phyloP scores from a whole-genome alignment of 1,139 yeast species.

The Yamadazyma diospyri region DNA sequence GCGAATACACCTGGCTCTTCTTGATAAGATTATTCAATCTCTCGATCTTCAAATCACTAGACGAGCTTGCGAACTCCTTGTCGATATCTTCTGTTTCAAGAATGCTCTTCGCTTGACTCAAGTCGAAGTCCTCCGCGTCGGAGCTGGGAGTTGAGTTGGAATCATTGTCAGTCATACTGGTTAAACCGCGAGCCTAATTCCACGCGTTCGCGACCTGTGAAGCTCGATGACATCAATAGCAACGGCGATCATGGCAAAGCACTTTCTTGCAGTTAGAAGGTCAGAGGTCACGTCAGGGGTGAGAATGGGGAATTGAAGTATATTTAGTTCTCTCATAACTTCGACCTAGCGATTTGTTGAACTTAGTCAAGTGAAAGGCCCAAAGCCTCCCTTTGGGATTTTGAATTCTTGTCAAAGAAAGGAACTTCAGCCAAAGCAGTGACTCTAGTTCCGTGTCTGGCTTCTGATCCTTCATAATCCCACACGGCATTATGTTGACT shows the following conservation, averaged over 20 bases:
- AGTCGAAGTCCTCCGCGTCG: conserved; percentile 4
- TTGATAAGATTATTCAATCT: conserved; percentile 70
- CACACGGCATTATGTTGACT: conserved; percentile 48
- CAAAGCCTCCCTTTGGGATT: conserved; percentile 53
- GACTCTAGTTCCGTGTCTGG: conserved; percentile 59
- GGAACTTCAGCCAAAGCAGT: conserved; percentile 57
- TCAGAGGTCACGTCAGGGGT: no score
- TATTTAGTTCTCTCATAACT: no score
- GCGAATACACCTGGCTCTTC: conserved; percentile 79
- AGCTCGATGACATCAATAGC: no score
- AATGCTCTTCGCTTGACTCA: conserved; percentile 1
- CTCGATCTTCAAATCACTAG: conserved; percentile 47
- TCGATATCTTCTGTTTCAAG: conserved; percentile 15
- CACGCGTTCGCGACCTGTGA: conserved; percentile 1
- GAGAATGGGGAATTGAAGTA: no score
- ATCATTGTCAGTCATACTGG: not conserved
- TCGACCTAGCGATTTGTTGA: no score
- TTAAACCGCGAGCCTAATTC: no score
- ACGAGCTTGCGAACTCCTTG: conserved; percentile 36
- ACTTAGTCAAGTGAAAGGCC: conserved; percentile 31
- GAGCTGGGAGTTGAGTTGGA: conserved; percentile 4
- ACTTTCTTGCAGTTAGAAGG: no score
- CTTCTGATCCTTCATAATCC: conserved; percentile 50
- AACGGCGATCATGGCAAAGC: no score
- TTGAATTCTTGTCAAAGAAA: conserved; percentile 46